Evolutionary conservation across 148 eudicot genomes (phyloP), one percentile per base, ranked within the genome.

Genomic region (Rhododendron williamsianum): DNA sequence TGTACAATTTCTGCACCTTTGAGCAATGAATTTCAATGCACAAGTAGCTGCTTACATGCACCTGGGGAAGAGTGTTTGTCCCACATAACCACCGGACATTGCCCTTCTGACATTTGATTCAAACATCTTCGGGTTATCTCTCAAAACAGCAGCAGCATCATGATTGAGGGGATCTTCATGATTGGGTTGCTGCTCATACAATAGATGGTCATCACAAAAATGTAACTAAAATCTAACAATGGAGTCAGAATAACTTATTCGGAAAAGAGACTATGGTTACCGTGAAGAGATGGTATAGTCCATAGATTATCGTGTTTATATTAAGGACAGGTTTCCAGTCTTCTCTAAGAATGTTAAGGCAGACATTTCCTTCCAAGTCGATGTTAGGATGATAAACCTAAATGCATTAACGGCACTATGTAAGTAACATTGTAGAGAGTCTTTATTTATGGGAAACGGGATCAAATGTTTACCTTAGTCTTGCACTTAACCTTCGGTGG

Each of bases 261-360:
- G 43, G 11, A 52, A 81, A 80, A 52, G 54, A 72, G n/a, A 15
- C 10, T n/a, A 33, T n/a, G 54, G 19, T 74, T 94, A 94, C 98
- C 89, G 98, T 96, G 92, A 93, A 96, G 46, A 96, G 98, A 88
- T 94, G 96, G 85, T 48, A 94, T 69, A 96, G 87, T 76, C 98
- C 98, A 73, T 96, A 96, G 18, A 96, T 92, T 78, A 96, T 77
- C 4, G 98, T 96, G 91, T 94, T 96, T 83, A 96, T 89, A 85
- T 90, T 96, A 78, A 94, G 90, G 85, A 94, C 98, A 81, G 98
- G 96, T 86, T 96, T 95, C 98, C 98, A 95, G 89, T 95, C 98
- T 89, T 95, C 98, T 85, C 98, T 92, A 78, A 95, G 89, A 86
- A 95, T 95, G 94, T 95, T 95, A 27, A 95, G 94, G 90, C 98